Conservation (phyloP, 805 yeast species). For the Diddensiella transvaalensis region DNA sequence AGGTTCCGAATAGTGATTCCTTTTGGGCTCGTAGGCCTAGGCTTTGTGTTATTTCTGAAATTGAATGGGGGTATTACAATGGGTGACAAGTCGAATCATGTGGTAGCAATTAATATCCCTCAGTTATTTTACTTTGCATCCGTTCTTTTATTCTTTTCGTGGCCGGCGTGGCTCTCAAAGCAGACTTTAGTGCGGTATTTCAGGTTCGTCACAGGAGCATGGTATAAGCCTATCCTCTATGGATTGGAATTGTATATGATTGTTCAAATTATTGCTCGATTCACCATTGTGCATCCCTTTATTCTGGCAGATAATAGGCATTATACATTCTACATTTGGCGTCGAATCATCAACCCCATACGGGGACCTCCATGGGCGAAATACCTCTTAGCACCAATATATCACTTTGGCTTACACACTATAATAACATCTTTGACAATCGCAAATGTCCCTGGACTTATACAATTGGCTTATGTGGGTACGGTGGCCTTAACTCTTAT, state of each 20-base stretch:
- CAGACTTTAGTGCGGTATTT: slow-evolving; percentile 41
- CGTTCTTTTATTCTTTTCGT: slow-evolving; percentile 60
- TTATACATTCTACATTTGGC: slow-evolving; percentile 82
- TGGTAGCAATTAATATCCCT: slow-evolving; percentile 63
- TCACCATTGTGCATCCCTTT: slow-evolving; percentile 82
- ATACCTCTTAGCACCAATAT: slow-evolving; percentile 56
- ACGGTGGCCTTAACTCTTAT: slow-evolving; percentile 61
- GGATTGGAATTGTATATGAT: slow-evolving; percentile 11
- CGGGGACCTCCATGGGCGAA: slow-evolving; percentile 33
- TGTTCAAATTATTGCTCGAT: slow-evolving; percentile 15
- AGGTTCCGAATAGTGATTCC: slow-evolving; percentile 18
- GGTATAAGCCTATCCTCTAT: background rate
- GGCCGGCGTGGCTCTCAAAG: slow-evolving; percentile 68
- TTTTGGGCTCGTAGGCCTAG: slow-evolving; percentile 43
- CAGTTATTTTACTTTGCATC: slow-evolving; percentile 77
- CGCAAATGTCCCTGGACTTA: slow-evolving; percentile 4
- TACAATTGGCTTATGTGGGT: slow-evolving; percentile 41
- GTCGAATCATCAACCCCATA: slow-evolving; percentile 54
- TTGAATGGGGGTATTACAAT: slow-evolving; percentile 81
- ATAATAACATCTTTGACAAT: slow-evolving; percentile 28
- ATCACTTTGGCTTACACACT: slow-evolving; percentile 49
- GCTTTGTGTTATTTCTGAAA: slow-evolving; percentile 56
- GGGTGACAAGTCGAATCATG: slow-evolving; percentile 89
- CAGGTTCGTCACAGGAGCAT: background rate
- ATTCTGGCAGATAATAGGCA: slow-evolving; percentile 92